Evolutionary conservation across 2,329 filamentous ascomycete genomes (phyloP), one percentile per base, ranked within the genome.

Genomic region (Fonsecaea pedrosoi): DNA sequence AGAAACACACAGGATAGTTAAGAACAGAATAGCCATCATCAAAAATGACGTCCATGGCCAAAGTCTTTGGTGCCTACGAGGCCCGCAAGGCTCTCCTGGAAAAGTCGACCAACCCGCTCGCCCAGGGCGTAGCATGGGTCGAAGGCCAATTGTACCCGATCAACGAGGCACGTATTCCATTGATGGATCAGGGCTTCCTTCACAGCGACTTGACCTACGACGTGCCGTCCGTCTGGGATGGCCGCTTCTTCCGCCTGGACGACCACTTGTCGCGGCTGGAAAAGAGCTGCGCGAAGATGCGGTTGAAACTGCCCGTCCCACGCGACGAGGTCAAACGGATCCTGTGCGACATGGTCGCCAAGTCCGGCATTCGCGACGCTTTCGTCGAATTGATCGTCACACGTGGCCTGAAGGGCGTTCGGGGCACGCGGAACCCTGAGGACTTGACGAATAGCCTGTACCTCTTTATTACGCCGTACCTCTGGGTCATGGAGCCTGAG

Each of bases 171-270:
- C 78, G 78, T n/a, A 83, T 85, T 18, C 83, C 83, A 0, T 72
- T 85, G 0, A 70, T 82, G 0, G 83, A 85, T 68, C 79, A 85
- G 73, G 83, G 83, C 18, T 85, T 85, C 72, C 72, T 85, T 70
- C 82, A 82, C 72, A 80, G 82, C 73, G 83, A 85, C 54, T 71
- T 85, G 1, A 85, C 83, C 0, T 85, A 85, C 71, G 83, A 85
- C 57, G 83, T 85, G 0, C 82, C 82, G 0, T 73, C 82, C 0
- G 81, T 84, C 32, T 85, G 83, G 83, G 81, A 84, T 56, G 82
- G 83, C 0, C 81, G 80, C 1, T 83, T 83, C 71, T 85, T 85
- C 75, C 82, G 83, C 0, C 79, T 85, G 0, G 81, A 84, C 53
- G 82, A 85, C 62, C 83, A 85, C 67, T 70, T 85, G 1, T 71